Base-by-base conservation (phyloP, 1,284 basidiomycete genomes). In the Trichosporon ovoides region DNA sequence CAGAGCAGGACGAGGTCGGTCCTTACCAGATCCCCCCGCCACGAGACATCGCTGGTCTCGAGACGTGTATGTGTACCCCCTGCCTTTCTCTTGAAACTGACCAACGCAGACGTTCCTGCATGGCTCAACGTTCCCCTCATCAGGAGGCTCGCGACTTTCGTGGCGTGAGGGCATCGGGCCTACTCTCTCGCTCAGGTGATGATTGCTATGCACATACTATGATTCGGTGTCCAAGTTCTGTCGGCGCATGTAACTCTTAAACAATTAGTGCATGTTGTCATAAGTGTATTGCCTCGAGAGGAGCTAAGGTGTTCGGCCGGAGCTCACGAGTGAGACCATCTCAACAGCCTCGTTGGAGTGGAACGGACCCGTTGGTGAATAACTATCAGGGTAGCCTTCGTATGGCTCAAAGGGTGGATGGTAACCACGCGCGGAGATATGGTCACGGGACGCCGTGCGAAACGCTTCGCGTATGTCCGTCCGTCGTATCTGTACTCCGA, bases 1-100 rank as follows among this genome's bases (percentile, higher is more conserved):
- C 92, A 20, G 94, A 97, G 76, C 90, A 89, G 38, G 94, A 97
- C 70, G 94, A 97, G 77, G 93, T 94, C 18, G 91, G 91, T 34
- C 88, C 91, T 49, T 77, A 76, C 56, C 74, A 75, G 57, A 64
- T 75, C 35, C 76, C 76, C 10, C 71, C 71, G 20, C 69, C 74
- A 1, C 67, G 76, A 58, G 76, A 78, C 36, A 74, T 78, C 49
- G 64, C 68, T 2, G 74, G 73, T 14, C 61, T 78, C 31, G 76
- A 78, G 53, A 78, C 76, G 46, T 78, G 76, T 78, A 54, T 67
- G 76, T 73, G 6, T 3, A 3, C 22, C 28, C 13, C 16, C 38
- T 38, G 1, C 1, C 13, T 31, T 2, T 13, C 19, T 9, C n/a
- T 16, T 10, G 24, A 35, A n/a, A n/a, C 53, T 58, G 34, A 58